Evolutionary conservation across 2,329 filamentous ascomycete species (phyloP).

Genomic region (Pochonia chlamydosporia): DNA sequence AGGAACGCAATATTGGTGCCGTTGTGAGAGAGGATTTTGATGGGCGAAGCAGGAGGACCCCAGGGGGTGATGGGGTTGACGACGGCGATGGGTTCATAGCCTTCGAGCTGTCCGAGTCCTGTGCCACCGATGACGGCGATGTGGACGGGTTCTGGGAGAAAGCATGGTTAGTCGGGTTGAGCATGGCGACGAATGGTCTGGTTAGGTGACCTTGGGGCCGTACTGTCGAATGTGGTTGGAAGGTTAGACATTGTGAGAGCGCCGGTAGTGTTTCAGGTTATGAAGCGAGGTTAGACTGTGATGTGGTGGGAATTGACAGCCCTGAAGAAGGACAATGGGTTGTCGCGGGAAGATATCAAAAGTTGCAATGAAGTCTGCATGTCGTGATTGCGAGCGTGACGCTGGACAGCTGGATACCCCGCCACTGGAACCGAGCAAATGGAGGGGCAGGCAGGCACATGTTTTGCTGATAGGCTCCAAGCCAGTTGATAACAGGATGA

Average conservation of each 20-base stretch:
- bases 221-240: conserved; percentile 54
- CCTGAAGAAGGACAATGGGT: background rate
- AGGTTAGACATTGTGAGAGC: conserved; percentile 42
- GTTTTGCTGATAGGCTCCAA: conserved; percentile 4
- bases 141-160: conserved; percentile 55
- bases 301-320: background rate
- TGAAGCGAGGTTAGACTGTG: background rate
- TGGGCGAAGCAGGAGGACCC: conserved; percentile 70
- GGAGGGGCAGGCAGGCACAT: conserved; percentile 3
- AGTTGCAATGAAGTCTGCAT: background rate
- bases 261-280: background rate
- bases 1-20: conserved; percentile 85
- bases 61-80: conserved; percentile 79
- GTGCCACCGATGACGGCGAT: conserved; percentile 94
- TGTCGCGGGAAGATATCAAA: background rate
- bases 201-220: conserved; percentile 21
- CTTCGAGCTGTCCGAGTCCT: conserved; percentile 79
- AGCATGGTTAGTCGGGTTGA: background rate
- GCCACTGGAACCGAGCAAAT: background rate
- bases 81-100: conserved; percentile 77
- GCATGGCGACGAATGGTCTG: background rate
- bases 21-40: conserved; percentile 83
- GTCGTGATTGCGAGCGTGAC: conserved; percentile 1
- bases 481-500: too few species aligned
- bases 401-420: conserved; percentile 1